Base-by-base conservation (phyloP, 192 early-diverging fungal genomes). In the Coemansia sp. region DNA sequence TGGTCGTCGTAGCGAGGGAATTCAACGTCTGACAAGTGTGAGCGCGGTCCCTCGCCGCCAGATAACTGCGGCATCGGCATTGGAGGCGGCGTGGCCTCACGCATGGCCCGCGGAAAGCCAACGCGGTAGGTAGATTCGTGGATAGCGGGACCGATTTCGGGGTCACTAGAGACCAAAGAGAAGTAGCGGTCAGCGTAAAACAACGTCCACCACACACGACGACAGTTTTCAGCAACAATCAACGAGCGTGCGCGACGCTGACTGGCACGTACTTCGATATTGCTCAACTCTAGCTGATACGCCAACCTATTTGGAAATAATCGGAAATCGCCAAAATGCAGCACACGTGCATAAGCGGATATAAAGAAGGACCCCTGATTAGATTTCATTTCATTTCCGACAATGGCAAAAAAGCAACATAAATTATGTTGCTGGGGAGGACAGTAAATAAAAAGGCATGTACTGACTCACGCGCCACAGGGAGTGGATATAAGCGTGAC, bases 181-280 rank as follows among this genome's bases (percentile, higher is more conserved):
- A 84, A 84, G 59, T 78, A 84, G 37, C 81, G 69, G 64, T 84
- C 81, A 8, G 76, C 76, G 42, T 84, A 84, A 39, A 78, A 78
- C 40, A 84, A 70, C 44, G 81, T 75, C 81, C 81, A 84, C 81
- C 81, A 84, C 9, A 84, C 81, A 5, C 81, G 69, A 21, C 81
- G 81, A 62, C 81, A 84, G 71, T 84, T 84, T 69, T 84, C 81
- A 10, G 81, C 81, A 13, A 84, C 81, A 26, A 84, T 84, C 73
- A 84, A 63, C 46, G 81, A 84, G 43, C 81, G 76, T 2, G 81
- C 81, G 26, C 74, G 76, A 10, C 81, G 75, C 70, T 84, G 81
- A 58, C 74, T 71, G 28, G 81, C 81, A 11, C 81, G 81, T 52
- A 73, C 73, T 49, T 84, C 81, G 58, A 84, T 78, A 33, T 84